These are phyloP conservation scores for Xylariaceae sp. DNA, from an alignment of 2,329 filamentous ascomycete genomes.

Conservation along the genomic window DNA sequence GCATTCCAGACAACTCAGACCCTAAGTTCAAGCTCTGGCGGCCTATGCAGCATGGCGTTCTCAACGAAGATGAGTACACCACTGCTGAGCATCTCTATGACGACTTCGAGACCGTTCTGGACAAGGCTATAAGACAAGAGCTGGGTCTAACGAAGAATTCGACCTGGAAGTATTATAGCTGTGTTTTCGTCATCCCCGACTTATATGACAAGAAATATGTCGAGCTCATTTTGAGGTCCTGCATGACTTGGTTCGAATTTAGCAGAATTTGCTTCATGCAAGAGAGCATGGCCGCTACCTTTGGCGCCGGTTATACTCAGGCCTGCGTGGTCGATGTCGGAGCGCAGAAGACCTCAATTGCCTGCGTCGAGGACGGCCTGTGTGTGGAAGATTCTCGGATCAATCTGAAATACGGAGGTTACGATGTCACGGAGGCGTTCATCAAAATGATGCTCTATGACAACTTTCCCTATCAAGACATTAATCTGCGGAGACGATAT, in stretches of 20 bases:
- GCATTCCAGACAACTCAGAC: slow-evolving; percentile 82
- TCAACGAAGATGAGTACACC: slow-evolving; percentile 85
- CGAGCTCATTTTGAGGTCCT: slow-evolving; percentile 74
- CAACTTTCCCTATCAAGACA: slow-evolving; percentile 90
- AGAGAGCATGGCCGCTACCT: slow-evolving; percentile 90
- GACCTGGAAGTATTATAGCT: slow-evolving; percentile 86
- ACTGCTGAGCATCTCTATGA: slow-evolving; percentile 75
- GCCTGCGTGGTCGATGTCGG: slow-evolving; percentile 95
- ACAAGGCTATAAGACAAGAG: slow-evolving; percentile 81
- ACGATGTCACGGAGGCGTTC: slow-evolving; percentile 89
- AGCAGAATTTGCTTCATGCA: slow-evolving; percentile 88
- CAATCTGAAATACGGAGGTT: slow-evolving; percentile 90
- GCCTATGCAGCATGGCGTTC: slow-evolving; percentile 80
- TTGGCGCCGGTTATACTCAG: slow-evolving; percentile 89
- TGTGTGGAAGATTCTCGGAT: slow-evolving; percentile 90
- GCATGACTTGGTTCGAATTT: slow-evolving; percentile 87
- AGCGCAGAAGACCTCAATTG: slow-evolving; percentile 94
- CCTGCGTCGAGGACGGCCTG: slow-evolving; percentile 94
- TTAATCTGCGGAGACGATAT: slow-evolving; percentile 84
- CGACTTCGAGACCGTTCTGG: slow-evolving; percentile 81
- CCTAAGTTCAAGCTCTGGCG: slow-evolving; percentile 90
- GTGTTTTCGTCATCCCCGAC: slow-evolving; percentile 95
- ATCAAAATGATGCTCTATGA: slow-evolving; percentile 98
- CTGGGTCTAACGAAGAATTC: slow-evolving; percentile 71
- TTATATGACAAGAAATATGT: slow-evolving; percentile 94